phyloP scores from a whole-genome alignment of 306 rosid species.

The Cyclanthera cordifolia region DNA sequence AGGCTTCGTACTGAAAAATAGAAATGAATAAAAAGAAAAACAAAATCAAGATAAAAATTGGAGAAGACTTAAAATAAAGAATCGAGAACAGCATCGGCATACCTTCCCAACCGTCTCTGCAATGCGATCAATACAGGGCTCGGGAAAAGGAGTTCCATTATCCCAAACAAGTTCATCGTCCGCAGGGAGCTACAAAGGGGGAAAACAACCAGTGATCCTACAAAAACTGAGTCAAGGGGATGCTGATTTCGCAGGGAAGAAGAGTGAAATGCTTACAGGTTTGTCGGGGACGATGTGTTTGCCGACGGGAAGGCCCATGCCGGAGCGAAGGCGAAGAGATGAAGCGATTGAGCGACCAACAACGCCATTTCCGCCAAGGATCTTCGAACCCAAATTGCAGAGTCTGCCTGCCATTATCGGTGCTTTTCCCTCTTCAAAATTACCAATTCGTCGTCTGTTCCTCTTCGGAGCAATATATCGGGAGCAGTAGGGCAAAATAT shows the following conservation, averaged over 20 bases:
- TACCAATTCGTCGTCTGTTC: background rate
- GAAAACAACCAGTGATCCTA: background rate
- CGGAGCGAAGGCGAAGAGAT: conserved; percentile 68
- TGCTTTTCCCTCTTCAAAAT: conserved; percentile 5
- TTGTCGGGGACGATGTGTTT: conserved; percentile 72
- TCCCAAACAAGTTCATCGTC: conserved; percentile 92
- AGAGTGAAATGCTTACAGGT: conserved; percentile 37
- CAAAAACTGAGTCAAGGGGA: background rate
- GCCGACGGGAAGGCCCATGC: conserved; percentile 91
- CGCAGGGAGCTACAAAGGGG: conserved; percentile 41
- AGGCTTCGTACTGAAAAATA: conserved; percentile 66
- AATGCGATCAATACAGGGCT: conserved; percentile 92
- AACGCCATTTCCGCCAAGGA: conserved; percentile 76
- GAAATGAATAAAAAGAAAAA: background rate
- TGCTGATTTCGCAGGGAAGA: background rate
- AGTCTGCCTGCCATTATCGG: conserved; percentile 58
- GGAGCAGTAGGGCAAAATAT: background rate
- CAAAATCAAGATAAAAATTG: background rate
- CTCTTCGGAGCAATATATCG: background rate
- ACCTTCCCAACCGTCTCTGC: conserved; percentile 94
- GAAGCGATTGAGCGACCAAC: conserved; percentile 57
- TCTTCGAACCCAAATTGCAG: conserved; percentile 50
- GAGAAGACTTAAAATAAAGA: background rate
- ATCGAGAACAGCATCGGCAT: background rate
- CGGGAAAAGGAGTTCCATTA: conserved; percentile 82